Evolutionary conservation across 108 stramenopile species (phyloP).

Genomic region (Cafeteria roenbergensis): DNA sequence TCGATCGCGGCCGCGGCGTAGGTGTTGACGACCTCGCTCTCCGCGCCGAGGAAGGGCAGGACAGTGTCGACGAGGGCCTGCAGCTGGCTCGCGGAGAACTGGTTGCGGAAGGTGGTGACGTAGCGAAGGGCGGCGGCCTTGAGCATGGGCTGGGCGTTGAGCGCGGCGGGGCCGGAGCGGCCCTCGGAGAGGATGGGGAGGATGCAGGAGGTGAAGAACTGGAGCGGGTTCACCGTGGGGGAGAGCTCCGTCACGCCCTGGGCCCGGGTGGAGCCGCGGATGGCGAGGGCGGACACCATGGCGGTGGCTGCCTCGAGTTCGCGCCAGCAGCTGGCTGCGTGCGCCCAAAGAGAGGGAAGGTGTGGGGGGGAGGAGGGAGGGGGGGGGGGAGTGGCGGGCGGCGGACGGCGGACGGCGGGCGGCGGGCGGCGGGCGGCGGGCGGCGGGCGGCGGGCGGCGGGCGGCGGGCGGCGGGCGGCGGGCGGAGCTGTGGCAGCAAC

Average conservation of each 20-base stretch:
- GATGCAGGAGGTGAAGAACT: no score
- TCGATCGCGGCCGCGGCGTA: conserved; percentile 82
- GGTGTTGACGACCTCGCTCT: conserved; percentile 76
- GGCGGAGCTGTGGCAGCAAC: no score
- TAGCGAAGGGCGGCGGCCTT: conserved; percentile 81
- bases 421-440: no score
- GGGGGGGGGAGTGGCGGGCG: no score
- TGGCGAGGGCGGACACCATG: conserved; percentile 74
- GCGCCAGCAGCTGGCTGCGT: no score
- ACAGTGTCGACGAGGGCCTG: conserved; percentile 51
- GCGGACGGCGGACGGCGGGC: no score
- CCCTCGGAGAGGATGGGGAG: no score
- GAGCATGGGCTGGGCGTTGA: conserved; percentile 62
- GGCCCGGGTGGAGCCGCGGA: conserved; percentile 56
- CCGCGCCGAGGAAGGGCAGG: conserved; percentile 58
- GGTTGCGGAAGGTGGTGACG: conserved; percentile 83
- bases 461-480: no score
- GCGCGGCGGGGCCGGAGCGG: conserved; percentile 4
- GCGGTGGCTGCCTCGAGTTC: conserved; percentile 83
- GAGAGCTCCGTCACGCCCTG: conserved; percentile 73
- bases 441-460: no score
- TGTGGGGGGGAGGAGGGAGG: no score
- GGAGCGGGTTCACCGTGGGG: no score
- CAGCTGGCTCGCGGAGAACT: conserved; percentile 47
- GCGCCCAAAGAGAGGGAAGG: no score